Evolutionary conservation across 2,329 filamentous ascomycete genomes (phyloP).

Genomic region (Scopulariopsis brevicaulis): DNA sequence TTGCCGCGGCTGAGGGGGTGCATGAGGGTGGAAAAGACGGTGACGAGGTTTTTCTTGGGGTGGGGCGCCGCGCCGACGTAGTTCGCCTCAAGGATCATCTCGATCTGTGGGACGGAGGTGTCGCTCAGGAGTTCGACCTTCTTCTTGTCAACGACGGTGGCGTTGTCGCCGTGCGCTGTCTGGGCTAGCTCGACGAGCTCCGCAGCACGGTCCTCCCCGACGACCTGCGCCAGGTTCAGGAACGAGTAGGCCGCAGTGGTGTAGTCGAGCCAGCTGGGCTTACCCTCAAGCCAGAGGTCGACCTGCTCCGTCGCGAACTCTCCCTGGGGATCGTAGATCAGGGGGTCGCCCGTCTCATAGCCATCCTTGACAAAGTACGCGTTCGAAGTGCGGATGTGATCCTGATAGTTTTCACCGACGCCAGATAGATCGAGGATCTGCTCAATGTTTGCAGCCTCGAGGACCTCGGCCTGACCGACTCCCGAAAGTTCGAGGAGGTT

Average conservation of each 20-base stretch:
- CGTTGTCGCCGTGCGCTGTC: slow-evolving; percentile 15
- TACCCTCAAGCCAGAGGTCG: slow-evolving; percentile 6
- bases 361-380: slow-evolving; percentile 23
- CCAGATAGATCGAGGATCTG: slow-evolving; percentile 27
- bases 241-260: slow-evolving; percentile 26
- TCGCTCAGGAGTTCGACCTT: slow-evolving; percentile 26
- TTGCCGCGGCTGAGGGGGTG: slow-evolving; percentile 50
- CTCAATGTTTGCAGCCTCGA: slow-evolving; percentile 23
- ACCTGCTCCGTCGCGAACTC: not conserved
- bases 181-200: slow-evolving; percentile 19
- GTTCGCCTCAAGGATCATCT: slow-evolving; percentile 17
- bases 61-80: slow-evolving; percentile 12
- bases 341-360: slow-evolving; percentile 12
- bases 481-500: slow-evolving; percentile 20
- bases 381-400: slow-evolving; percentile 23
- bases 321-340: slow-evolving; percentile 16
- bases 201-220: slow-evolving; percentile 16
- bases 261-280: slow-evolving; percentile 25
- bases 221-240: slow-evolving; percentile 25
- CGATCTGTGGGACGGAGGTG: slow-evolving; percentile 13
- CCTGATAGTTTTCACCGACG: slow-evolving; percentile 36
- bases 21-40: slow-evolving; percentile 44
- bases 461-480: slow-evolving; percentile 18
- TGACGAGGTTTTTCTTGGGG: slow-evolving; percentile 21
- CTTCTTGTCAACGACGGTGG: slow-evolving; percentile 20